Conservation (phyloP, 78 protist species). For the Protostelium mycophagum region DNA sequence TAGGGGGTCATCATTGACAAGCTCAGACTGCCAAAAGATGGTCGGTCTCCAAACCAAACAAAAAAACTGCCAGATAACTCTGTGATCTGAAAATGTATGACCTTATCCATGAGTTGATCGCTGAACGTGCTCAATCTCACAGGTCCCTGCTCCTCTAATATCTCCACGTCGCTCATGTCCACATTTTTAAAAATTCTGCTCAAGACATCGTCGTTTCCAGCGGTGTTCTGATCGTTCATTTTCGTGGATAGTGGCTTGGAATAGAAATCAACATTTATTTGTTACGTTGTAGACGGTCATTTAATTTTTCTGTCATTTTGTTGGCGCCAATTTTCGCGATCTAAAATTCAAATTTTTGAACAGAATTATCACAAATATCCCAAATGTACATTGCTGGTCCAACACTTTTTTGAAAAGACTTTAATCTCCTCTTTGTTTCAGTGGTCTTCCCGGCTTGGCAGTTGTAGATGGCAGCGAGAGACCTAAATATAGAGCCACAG, state of each 20-base stretch:
- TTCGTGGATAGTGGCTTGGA: too few relatives aligned
- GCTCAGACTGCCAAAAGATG: not conserved
- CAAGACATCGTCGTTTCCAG: not conserved
- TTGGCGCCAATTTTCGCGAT: too few relatives aligned
- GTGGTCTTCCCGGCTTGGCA: not conserved
- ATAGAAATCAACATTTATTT: too few relatives aligned
- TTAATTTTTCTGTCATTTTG: too few relatives aligned
- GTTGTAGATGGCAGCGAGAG: not conserved
- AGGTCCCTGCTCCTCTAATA: not conserved
- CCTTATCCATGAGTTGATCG: not conserved
- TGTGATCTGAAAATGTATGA: not conserved
- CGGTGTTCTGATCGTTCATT: not conserved
- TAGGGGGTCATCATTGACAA: not conserved
- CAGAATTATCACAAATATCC: too few relatives aligned
- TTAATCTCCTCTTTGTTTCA: not conserved
- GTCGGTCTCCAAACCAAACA: not conserved
- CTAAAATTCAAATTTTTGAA: too few relatives aligned
- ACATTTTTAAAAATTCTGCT: not conserved
- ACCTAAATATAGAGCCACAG: not conserved
- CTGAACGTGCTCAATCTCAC: not conserved
- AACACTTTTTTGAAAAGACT: too few relatives aligned
- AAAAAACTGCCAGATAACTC: not conserved
- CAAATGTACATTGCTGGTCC: too few relatives aligned
- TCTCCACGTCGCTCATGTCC: not conserved
- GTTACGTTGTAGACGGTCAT: too few relatives aligned